Evolutionary conservation across 371 early-diverging fungal genomes (phyloP).

Genomic region (Mucor racemosus): DNA sequence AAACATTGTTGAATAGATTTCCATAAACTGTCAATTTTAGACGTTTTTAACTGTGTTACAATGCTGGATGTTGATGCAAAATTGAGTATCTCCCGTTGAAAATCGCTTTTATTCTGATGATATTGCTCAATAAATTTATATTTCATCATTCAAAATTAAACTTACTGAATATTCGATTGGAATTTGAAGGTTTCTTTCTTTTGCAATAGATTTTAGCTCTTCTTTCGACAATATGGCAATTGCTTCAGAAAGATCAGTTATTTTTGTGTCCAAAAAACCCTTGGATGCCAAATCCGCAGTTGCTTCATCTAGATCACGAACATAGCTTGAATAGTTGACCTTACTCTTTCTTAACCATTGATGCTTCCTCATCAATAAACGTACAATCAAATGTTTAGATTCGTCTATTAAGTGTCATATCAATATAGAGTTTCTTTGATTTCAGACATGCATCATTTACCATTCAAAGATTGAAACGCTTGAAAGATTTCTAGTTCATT

Average conservation of each 20-base stretch:
- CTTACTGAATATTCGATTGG: conserved; percentile 1
- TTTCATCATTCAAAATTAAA: background rate
- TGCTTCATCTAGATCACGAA: conserved; percentile 34
- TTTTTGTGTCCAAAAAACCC: conserved; percentile 12
- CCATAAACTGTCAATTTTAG: conserved; percentile 19
- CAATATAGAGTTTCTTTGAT: background rate
- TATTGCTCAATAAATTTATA: too few species aligned
- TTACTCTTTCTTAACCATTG: conserved; percentile 52
- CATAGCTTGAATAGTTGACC: conserved; percentile 37
- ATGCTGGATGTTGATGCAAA: conserved; percentile 10
- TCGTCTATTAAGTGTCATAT: conserved; percentile 34
- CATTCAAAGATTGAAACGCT: conserved; percentile 44
- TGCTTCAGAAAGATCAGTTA: conserved; percentile 35
- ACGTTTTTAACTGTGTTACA: background rate
- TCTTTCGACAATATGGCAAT: conserved; percentile 39
- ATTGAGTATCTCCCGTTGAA: background rate
- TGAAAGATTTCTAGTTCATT: conserved; percentile 49
- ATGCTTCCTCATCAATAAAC: conserved; percentile 68
- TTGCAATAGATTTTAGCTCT: conserved; percentile 23
- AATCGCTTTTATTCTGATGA: conserved; percentile 15
- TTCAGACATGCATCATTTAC: conserved; percentile 20
- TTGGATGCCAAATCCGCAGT: conserved; percentile 12
- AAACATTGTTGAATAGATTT: conserved; percentile 7
- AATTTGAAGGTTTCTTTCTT: conserved; percentile 8
- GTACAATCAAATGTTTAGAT: conserved; percentile 63